Conservation (phyloP, 768 basidiomycete genomes). For the Mycena floridula region DNA sequence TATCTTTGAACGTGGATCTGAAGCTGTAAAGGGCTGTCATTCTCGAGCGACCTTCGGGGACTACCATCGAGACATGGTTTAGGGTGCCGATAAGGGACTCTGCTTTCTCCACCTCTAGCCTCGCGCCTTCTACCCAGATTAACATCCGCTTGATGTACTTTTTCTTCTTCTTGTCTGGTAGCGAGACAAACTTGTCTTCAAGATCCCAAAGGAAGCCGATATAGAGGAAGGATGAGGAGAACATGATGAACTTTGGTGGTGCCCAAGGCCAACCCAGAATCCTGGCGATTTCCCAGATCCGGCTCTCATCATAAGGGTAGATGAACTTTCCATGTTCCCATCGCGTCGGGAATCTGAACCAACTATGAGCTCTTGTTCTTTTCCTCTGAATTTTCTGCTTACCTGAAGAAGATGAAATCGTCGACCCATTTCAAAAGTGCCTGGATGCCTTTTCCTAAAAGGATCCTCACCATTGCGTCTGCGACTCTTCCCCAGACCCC, state of each 20-base stretch:
- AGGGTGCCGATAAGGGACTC: background rate
- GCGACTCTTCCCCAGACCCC: slow-evolving; percentile 25
- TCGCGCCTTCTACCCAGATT: background rate
- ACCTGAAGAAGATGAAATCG: too few relatives aligned
- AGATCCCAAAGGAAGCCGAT: slow-evolving; percentile 16
- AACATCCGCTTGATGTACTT: slow-evolving; percentile 9
- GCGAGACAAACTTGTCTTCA: slow-evolving; percentile 3
- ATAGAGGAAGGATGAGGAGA: too few relatives aligned
- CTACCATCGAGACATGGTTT: background rate
- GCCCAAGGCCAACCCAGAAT: too few relatives aligned
- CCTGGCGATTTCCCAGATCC: too few relatives aligned
- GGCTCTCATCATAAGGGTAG: slow-evolving; percentile 16
- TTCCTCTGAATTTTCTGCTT: too few relatives aligned
- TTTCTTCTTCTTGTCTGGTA: slow-evolving; percentile 9
- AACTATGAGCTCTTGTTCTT: too few relatives aligned
- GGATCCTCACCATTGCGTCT: slow-evolving; percentile 22
- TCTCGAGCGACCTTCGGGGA: background rate
- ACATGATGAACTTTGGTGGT: too few relatives aligned
- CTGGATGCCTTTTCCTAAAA: slow-evolving; percentile 8
- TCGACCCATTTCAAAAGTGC: slow-evolving; percentile 28
- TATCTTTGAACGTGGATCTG: background rate
- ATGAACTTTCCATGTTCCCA: slow-evolving; percentile 22
- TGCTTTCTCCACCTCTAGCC: background rate
- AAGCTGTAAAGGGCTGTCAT: background rate
- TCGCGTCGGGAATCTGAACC: too few relatives aligned